Conservation (phyloP, 768 basidiomycete genomes). For the Lactarius trivialis region DNA sequence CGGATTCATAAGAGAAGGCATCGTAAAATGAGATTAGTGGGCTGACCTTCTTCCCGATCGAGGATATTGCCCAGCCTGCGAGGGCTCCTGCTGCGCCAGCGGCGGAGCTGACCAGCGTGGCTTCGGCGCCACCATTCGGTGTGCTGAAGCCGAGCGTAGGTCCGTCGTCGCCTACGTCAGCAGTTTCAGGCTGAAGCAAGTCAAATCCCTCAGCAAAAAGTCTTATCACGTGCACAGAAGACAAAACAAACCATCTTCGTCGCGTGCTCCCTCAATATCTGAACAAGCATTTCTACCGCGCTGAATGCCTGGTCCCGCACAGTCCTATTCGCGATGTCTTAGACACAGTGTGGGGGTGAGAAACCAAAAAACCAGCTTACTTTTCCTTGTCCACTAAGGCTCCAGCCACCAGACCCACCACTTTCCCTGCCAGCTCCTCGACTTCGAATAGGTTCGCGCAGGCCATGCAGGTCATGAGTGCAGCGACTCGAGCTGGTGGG, state of each 20-base stretch:
- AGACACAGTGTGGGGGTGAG: not conserved
- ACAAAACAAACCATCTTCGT: constrained; percentile 62
- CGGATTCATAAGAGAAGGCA: not conserved
- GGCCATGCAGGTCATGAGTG: constrained; percentile 93
- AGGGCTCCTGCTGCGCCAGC: constrained; percentile 88
- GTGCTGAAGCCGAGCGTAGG: constrained; percentile 20
- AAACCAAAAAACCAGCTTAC: constrained; percentile 37
- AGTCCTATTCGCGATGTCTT: constrained; percentile 41
- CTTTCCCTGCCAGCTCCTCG: constrained; percentile 84
- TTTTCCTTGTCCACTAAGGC: constrained; percentile 89
- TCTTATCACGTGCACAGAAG: constrained; percentile 8
- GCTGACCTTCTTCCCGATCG: constrained; percentile 71
- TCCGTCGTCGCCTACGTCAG: constrained; percentile 26
- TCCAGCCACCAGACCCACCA: constrained; percentile 78
- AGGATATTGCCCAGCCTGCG: constrained; percentile 95
- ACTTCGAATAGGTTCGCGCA: constrained; percentile 83
- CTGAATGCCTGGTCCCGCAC: constrained; percentile 97
- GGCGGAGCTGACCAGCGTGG: constrained; percentile 70
- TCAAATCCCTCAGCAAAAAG: not conserved
- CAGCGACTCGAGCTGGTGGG: constrained; percentile 89
- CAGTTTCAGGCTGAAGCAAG: constrained; percentile 56
- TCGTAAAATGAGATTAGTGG: not conserved
- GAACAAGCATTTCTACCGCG: constrained; percentile 81
- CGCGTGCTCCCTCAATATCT: constrained; percentile 73
- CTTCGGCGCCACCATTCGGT: constrained; percentile 28